These are phyloP conservation scores for Gryganskiella cystojenkinii DNA, from an alignment of 192 early-diverging fungal genomes.

Conservation along the genomic window DNA sequence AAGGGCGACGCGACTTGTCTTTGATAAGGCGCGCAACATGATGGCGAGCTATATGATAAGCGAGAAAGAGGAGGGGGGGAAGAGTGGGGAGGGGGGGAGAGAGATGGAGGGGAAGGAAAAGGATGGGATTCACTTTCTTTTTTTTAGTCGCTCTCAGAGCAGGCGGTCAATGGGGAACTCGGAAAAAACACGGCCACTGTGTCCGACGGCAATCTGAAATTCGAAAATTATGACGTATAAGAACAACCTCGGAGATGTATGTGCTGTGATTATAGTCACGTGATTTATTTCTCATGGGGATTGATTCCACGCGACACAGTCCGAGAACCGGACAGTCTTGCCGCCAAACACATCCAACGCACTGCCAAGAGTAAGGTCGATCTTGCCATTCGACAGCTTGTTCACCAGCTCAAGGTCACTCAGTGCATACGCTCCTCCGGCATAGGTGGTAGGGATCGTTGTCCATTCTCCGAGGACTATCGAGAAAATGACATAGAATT, in stretches of 20 bases:
- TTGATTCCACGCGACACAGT: slow-evolving; percentile 83
- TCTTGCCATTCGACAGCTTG: slow-evolving; percentile 78
- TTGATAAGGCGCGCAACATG: slow-evolving; percentile 48
- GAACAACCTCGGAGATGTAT: too few species aligned
- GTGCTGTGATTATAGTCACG: neutral
- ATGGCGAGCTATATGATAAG: slow-evolving; percentile 4
- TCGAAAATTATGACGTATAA: too few species aligned
- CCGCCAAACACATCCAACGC: slow-evolving; percentile 99
- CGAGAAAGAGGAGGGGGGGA: neutral
- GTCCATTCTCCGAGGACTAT: slow-evolving; percentile 84
- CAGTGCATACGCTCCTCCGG: slow-evolving; percentile 84
- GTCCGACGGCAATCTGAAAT: too few species aligned
- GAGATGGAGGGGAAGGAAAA: neutral
- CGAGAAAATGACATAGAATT: slow-evolving; percentile 1
- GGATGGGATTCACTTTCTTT: too few species aligned
- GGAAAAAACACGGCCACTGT: too few species aligned
- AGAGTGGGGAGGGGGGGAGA: neutral
- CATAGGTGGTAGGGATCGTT: slow-evolving; percentile 92
- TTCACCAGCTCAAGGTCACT: slow-evolving; percentile 85
- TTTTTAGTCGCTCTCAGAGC: too few species aligned
- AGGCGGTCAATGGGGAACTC: neutral
- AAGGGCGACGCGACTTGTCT: slow-evolving; percentile 36
- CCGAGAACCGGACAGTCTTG: slow-evolving; percentile 77
- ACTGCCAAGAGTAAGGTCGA: slow-evolving; percentile 96
- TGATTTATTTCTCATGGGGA: neutral